Evolutionary conservation across 164 flowering plant species (phyloP).

Genomic region (Warburgia ugandensis): DNA sequence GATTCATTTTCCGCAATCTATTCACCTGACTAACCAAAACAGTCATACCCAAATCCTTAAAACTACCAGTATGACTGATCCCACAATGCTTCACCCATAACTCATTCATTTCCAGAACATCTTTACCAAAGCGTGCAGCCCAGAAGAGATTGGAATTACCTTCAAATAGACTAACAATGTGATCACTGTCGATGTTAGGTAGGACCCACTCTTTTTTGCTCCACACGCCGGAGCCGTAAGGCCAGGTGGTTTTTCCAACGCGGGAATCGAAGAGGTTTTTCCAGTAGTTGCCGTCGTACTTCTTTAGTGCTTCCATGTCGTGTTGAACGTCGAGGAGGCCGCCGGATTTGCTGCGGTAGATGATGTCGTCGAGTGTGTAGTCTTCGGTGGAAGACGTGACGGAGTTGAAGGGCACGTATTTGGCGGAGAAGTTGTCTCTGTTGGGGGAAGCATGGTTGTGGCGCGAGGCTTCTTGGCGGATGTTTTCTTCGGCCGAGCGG

Average conservation of each 20-base stretch:
- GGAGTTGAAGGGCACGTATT: slow-evolving; percentile 71
- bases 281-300: slow-evolving; percentile 72
- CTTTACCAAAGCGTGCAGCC: slow-evolving; percentile 84
- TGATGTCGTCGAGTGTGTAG: slow-evolving; percentile 84
- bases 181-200: slow-evolving; percentile 68
- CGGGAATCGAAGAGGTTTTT: slow-evolving; percentile 67
- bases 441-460: slow-evolving; percentile 19
- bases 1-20: slow-evolving; percentile 42
- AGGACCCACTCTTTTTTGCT: slow-evolving; percentile 89
- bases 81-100: slow-evolving; percentile 91
- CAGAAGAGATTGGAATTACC: slow-evolving; percentile 87
- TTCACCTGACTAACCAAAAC: slow-evolving; percentile 82
- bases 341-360: slow-evolving; percentile 80
- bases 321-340: slow-evolving; percentile 84
- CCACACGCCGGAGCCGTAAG: slow-evolving; percentile 93
- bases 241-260: slow-evolving; percentile 81
- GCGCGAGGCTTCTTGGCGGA: slow-evolving; percentile 74
- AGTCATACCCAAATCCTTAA: slow-evolving; percentile 86
- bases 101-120: slow-evolving; percentile 71
- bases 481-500: slow-evolving; percentile 45
- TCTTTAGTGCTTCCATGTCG: slow-evolving; percentile 58
- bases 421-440: slow-evolving; percentile 58
- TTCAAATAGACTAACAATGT: slow-evolving; percentile 69
- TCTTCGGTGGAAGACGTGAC: slow-evolving; percentile 43
- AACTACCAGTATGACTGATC: slow-evolving; percentile 73